These are phyloP conservation scores for Volvox reticuliferus DNA, from an alignment of 139 green algal genomes.

Conservation along the genomic window DNA sequence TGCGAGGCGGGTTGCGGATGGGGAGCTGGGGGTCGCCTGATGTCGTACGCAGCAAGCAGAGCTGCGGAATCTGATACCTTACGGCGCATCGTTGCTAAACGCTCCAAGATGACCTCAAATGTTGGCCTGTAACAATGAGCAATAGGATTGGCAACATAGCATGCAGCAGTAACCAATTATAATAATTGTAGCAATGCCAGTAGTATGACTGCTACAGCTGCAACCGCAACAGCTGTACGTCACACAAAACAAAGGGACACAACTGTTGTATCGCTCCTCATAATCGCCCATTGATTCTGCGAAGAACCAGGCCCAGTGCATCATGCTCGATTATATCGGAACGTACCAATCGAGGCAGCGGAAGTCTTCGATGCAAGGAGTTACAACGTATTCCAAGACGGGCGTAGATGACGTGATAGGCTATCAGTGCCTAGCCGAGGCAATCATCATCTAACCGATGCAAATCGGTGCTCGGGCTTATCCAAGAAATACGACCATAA, in stretches of 20 bases:
- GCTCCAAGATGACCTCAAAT: conserved; percentile 21
- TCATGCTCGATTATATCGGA: too few species aligned
- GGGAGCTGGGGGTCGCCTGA: background rate
- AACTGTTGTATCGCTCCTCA: too few species aligned
- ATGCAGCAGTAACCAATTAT: background rate
- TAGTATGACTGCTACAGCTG: background rate
- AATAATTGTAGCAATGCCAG: background rate
- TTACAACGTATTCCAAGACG: too few species aligned
- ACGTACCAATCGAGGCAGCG: too few species aligned
- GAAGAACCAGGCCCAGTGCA: too few species aligned
- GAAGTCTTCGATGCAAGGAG: too few species aligned
- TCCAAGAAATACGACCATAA: too few species aligned
- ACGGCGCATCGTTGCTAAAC: background rate
- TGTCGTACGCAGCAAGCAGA: background rate
- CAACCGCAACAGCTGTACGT: background rate
- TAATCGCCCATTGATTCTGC: too few species aligned
- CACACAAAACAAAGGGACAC: background rate
- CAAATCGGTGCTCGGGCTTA: too few species aligned
- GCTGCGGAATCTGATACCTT: background rate
- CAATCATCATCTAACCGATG: too few species aligned
- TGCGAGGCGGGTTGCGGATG: background rate
- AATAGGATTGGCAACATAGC: background rate
- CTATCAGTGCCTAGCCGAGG: too few species aligned
- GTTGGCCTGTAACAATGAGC: conserved; percentile 12
- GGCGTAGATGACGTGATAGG: too few species aligned